Conservation (phyloP, 2,329 filamentous ascomycete species). For the Neopestalotiopsis clavispora region DNA sequence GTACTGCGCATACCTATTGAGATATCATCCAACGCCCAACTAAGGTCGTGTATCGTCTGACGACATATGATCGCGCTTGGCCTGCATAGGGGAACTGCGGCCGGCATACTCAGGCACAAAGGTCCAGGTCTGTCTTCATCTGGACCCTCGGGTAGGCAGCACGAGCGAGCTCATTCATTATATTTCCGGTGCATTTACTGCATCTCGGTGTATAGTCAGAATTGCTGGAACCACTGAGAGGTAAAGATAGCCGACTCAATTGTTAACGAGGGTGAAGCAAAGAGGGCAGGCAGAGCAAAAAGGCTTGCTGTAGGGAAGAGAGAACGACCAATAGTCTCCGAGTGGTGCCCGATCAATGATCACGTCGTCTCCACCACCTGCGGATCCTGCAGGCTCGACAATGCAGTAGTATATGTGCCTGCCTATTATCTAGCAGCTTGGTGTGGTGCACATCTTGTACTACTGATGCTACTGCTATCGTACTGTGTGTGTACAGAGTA, state of each 20-base stretch:
- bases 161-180: no score
- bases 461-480: neutral
- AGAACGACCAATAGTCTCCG: neutral
- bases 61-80: neutral
- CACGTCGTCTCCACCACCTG: constrained; percentile 5
- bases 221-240: no score
- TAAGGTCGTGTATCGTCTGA: constrained; percentile 1
- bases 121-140: no score
- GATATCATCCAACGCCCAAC: neutral
- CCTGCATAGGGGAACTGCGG: neutral
- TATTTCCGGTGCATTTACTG: no score
- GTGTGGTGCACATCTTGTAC: neutral
- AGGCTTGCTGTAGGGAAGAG: neutral
- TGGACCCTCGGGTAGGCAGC: no score
- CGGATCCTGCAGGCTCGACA: constrained; percentile 11
- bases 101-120: neutral
- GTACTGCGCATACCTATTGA: neutral
- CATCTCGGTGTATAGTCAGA: no score
- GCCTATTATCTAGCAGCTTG: neutral
- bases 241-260: no score
- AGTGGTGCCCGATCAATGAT: constrained; percentile 14
- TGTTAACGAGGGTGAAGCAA: no score
- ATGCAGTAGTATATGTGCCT: neutral
- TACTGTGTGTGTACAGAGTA: no score
- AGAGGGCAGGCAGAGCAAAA: neutral